Evolutionary conservation across 805 yeast species (phyloP).

Genomic region (Blastobotrys chiropterorum): DNA sequence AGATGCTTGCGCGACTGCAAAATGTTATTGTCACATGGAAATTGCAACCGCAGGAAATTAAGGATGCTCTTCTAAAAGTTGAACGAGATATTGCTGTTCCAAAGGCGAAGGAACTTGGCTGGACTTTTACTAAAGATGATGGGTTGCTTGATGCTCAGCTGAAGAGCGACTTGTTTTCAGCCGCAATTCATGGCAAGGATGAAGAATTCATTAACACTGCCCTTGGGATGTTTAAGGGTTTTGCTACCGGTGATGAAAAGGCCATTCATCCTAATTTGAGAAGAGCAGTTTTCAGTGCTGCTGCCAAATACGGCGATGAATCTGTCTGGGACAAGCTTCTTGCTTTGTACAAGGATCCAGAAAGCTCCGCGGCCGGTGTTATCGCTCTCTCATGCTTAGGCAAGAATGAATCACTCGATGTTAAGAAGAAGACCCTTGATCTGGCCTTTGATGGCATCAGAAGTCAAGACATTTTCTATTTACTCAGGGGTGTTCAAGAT

Average conservation of each 20-base stretch:
- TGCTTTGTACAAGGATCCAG: constrained; percentile 54
- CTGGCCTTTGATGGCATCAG: constrained; percentile 56
- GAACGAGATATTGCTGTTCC: constrained; percentile 48
- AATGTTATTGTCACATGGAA: constrained; percentile 41
- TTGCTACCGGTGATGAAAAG: constrained; percentile 53
- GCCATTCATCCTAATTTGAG: constrained; percentile 74
- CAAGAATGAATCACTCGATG: constrained; percentile 44
- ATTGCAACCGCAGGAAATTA: constrained; percentile 40
- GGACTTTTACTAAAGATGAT: constrained; percentile 49
- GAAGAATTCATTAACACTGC: constrained; percentile 31
- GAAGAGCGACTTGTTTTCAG: constrained; percentile 49
- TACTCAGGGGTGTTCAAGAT: constrained; percentile 65
- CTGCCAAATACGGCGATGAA: constrained; percentile 57
- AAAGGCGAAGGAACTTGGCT: constrained; percentile 54
- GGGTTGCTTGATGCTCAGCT: constrained; percentile 53
- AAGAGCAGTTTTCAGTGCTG: constrained; percentile 57
- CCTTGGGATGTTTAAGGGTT: constrained; percentile 43
- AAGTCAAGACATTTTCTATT: constrained; percentile 66
- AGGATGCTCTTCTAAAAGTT: constrained; percentile 39
- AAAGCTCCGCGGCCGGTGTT: constrained; percentile 58
- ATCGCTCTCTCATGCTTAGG: constrained; percentile 69
- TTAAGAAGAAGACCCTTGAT: constrained; percentile 51
- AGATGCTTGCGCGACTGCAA: constrained; percentile 39
- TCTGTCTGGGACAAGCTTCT: constrained; percentile 58
- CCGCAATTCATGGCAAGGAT: constrained; percentile 30